Evolutionary conservation across 2,329 filamentous ascomycete species (phyloP).

Genomic region (Xenosphaeropsis pyriputrescens): DNA sequence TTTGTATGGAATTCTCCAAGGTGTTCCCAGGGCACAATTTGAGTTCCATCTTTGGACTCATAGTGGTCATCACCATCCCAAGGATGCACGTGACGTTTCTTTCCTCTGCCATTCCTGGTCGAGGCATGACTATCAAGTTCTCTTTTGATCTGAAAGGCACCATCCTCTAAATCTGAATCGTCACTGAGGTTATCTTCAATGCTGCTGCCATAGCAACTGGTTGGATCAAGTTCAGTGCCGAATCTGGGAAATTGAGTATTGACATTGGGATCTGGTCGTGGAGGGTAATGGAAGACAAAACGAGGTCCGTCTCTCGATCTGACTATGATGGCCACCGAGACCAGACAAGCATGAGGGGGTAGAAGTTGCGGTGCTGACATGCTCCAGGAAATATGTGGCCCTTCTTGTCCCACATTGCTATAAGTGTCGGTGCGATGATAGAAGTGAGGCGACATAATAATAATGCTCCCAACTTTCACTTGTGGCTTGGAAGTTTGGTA

Average conservation of each 20-base stretch:
- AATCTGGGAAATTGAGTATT: constrained; percentile 12
- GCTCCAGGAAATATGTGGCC: too few relatives aligned
- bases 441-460: too few relatives aligned
- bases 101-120: constrained; percentile 5
- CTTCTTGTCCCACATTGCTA: too few relatives aligned
- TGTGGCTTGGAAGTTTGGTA: too few relatives aligned
- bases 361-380: constrained; percentile 12
- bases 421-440: too few relatives aligned
- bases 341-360: constrained; percentile 35
- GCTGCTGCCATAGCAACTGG: constrained; percentile 7
- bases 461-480: too few relatives aligned
- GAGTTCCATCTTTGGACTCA: constrained; percentile 37
- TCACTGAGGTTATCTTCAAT: constrained; percentile 18
- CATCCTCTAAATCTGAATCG: constrained; percentile 33
- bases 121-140: constrained; percentile 9
- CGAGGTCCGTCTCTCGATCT: constrained; percentile 63
- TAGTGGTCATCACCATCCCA: constrained; percentile 24
- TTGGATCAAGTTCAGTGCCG: constrained; percentile 18
- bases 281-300: constrained; percentile 82
- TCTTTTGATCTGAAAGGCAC: constrained; percentile 22
- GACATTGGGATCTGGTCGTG: constrained; percentile 27
- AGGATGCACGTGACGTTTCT: constrained; percentile 9
- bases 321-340: constrained; percentile 15
- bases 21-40: constrained; percentile 54
- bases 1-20: constrained; percentile 62